Percentiles rank a stretch among this genome's conserved stretches.
Conservation (phyloP, 306 rosid genomes). For the Vigna nakashimae region DNA sequence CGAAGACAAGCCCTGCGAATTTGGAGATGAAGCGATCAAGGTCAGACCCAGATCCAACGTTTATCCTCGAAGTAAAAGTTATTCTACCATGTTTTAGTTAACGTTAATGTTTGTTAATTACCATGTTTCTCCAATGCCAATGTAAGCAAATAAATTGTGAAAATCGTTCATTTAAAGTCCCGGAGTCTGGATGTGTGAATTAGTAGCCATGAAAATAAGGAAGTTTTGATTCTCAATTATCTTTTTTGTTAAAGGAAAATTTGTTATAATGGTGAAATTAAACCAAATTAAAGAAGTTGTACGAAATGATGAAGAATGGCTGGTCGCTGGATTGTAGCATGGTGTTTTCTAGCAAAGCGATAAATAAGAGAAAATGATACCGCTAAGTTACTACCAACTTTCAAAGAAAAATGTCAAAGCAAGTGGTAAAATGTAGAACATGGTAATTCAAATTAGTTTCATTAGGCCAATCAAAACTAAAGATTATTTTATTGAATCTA, state of each 20-base stretch:
- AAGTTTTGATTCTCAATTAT: not conserved
- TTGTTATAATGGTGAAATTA: not conserved
- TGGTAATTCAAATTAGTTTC: not conserved
- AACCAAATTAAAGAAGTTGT: not conserved
- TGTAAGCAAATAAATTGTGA: conserved; percentile 13
- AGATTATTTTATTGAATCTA: too few species aligned
- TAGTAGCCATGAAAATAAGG: not conserved
- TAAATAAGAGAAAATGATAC: not conserved
- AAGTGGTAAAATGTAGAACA: not conserved
- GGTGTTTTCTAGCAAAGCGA: not conserved
- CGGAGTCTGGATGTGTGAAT: not conserved
- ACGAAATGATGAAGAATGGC: not conserved
- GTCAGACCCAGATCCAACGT: conserved; percentile 23
- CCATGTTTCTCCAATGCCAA: not conserved
- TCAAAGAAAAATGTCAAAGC: conserved; percentile 17
- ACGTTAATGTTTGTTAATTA: not conserved
- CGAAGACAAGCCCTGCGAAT: conserved; percentile 64
- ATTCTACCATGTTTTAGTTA: conserved; percentile 24
- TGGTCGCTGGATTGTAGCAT: not conserved
- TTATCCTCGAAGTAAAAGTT: conserved; percentile 62
- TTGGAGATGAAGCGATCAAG: conserved; percentile 43
- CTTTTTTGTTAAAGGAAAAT: not conserved
- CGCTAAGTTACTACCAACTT: not conserved
- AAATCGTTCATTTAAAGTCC: not conserved
- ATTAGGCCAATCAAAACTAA: not conserved